Base-by-base conservation (phyloP, 2,329 filamentous ascomycete species). In the Sclerotinia minor region DNA sequence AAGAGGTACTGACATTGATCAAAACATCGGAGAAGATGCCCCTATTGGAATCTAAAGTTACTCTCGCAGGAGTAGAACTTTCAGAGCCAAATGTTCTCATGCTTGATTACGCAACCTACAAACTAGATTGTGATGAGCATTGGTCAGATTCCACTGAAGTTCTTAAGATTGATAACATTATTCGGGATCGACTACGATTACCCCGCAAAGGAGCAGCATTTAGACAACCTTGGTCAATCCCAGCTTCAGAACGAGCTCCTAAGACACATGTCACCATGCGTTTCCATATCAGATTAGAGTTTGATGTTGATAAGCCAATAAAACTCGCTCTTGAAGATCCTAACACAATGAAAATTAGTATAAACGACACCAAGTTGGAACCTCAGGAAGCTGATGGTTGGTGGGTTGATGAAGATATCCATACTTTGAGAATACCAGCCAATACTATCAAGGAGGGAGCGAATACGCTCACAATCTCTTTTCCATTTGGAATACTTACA, bases 331-430 rank as follows among this genome's bases (percentile, higher is more conserved):
- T 78, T 9, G 77, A 77, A 68, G 68, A 75, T 44, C 67, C 75
- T 0, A 67, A 71, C n/a, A 71, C 53, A 3, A 71, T 71, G 3
- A 65, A 68, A 19, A 73, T 77, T 32, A 63, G 38, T 3, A 44
- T 77, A 15, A 75, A 77, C 26, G 68, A 70, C 1, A 50, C 53
- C 13, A 5, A 38, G 1, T 67, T 75, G 13, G 24, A 69, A 7
- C 45, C 47, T 15, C 13, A 45, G n/a, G 21, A 52, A 49, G 1
- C 38, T 35, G 47, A 69, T 61, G 21, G 61, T 24, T 78, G 74
- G 71, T 78, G 76, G 76, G 76, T 77, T 2, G 77, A 78, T 24
- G 76, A 78, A 69, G 69, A 68, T 5, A 77, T 78, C 59, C 69
- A 69, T 5, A 76, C 72, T 7, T 47, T 76, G 6, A 35, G 60